Base-by-base conservation (phyloP, 1,139 yeast species). In the Nadsonia commutata region DNA sequence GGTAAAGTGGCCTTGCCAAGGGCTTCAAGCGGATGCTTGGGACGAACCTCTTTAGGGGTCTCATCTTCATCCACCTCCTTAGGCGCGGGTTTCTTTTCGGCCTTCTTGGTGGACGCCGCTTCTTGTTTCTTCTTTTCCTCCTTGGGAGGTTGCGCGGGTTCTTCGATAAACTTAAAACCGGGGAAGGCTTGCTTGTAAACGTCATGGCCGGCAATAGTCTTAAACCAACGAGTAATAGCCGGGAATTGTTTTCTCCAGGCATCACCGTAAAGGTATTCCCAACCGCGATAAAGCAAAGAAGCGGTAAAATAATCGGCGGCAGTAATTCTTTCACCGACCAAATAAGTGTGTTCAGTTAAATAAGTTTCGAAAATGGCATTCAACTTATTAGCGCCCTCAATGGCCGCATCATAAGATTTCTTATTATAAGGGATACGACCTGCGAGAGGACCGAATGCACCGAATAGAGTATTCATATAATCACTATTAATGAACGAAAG, bases 21-120 rank as follows among this genome's bases (percentile, higher is more conserved):
- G 47, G 73, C 71, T 64, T 78, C 94, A 65, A 88, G 78, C 61
- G 97, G 97, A 70, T 90, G 98, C 68, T 81, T 82, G 55, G 86
- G 76, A 72, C 83, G 85, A 57, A 58, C 54, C 46, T 55, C 66
- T 73, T 76, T 58, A 40, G 56, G 52, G 13, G 41, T 33, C 19
- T 48, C 64, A n/a, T 40, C 39, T 19, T 50, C 65, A 18, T 49
- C 56, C 20, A 59, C 62, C 38, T 64, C 65, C 42, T 63, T 66
- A 43, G 60, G 58, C 50, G 50, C 51, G 42, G 55, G 50, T 52
- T 53, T 49, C 48, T 55, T 51, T 36, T 56, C 62, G 37, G 55
- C 54, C 54, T 59, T 59, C 51, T 61, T 57, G 49, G 56, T 65
- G 66, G 77, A 83, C 74, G 80, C 77, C 31, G 56, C 61, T 31